Evolutionary conservation across 2,329 filamentous ascomycete genomes (phyloP), one percentile per base, ranked within the genome.

Genomic region (Cladosporium sp.): DNA sequence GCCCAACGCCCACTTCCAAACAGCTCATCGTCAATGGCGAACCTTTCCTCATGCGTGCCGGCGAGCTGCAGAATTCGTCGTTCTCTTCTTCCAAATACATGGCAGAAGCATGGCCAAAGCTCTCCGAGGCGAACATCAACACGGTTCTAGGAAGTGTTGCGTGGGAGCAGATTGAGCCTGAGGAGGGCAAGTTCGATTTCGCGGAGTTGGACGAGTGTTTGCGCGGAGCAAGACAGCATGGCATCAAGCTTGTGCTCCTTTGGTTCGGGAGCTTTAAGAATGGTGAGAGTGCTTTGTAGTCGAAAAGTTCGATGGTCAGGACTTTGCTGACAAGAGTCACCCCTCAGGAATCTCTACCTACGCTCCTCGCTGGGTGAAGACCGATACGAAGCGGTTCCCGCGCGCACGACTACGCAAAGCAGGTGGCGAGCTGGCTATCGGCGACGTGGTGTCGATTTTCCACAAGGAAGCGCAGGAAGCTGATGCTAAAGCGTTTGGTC

Each of bases 191-290:
- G 1, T 83, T 83, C 65, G 74, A 79, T 62, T 82, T 83, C 58
- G 61, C 68, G 2, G 77, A 80, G 61, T 69, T 83, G 10, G 80
- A 83, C 49, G 70, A 76, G 49, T 69, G 80, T 31, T 76, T 83
- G 35, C 18, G 71, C 1, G 78, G 71, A 53, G 80, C 80, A 7
- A 71, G 79, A 18, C 66, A 72, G 49, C 74, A 81, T 67, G 76
- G 69, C 3, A 67, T 82, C 29, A 75, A 76, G 40, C 70, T 83
- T 14, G 73, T 82, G 0, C 67, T 83, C 33, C 69, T 83, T 11
- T 83, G 81, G 81, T 82, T 83, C 69, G 81, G 80, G 7, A 78
- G 77, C 18, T 83, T 80, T 73, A 83, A 83, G 69, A 83, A 83
- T 70, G 81, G 72, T 80, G 73, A 8, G 71, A n/a, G 40, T n/a